phyloP scores from a whole-genome alignment of 2,329 filamentous ascomycete genomes.

The Zasmidium citrigriseum region DNA sequence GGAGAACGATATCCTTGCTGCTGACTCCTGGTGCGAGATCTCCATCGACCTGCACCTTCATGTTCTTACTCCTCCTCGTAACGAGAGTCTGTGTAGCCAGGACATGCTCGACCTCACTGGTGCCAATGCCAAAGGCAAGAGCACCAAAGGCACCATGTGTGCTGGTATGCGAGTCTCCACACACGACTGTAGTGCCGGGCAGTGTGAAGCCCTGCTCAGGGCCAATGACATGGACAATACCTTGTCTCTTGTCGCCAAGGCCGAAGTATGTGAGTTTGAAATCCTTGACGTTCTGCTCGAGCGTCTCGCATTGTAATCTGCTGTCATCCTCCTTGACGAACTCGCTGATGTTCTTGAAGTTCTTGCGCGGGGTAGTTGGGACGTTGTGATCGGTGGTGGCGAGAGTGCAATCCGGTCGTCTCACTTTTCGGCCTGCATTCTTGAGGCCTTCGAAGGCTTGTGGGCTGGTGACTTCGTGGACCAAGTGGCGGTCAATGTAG shows the following conservation, averaged over 20 bases:
- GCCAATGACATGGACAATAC: constrained; percentile 97
- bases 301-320: constrained; percentile 86
- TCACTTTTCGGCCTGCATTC: constrained; percentile 83
- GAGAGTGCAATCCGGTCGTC: constrained; percentile 93
- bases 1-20: constrained; percentile 92
- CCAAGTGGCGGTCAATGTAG: constrained; percentile 95
- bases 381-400: constrained; percentile 98
- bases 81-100: constrained; percentile 94
- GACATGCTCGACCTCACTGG: constrained; percentile 97
- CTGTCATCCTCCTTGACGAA: constrained; percentile 97
- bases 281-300: constrained; percentile 96
- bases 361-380: constrained; percentile 85
- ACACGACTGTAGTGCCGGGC: constrained; percentile 93
- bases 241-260: constrained; percentile 92
- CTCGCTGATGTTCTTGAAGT: constrained; percentile 86
- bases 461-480: constrained; percentile 97
- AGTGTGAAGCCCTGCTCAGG: constrained; percentile 98
- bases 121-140: constrained; percentile 95
- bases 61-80: constrained; percentile 95
- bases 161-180: constrained; percentile 96
- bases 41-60: constrained; percentile 94
- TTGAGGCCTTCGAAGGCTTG: constrained; percentile 97
- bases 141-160: constrained; percentile 96
- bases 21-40: constrained; percentile 87
- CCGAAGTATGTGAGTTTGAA: constrained; percentile 98